phyloP scores from a whole-genome alignment of 192 early-diverging fungal species.

The Backusella mclennaniae region DNA sequence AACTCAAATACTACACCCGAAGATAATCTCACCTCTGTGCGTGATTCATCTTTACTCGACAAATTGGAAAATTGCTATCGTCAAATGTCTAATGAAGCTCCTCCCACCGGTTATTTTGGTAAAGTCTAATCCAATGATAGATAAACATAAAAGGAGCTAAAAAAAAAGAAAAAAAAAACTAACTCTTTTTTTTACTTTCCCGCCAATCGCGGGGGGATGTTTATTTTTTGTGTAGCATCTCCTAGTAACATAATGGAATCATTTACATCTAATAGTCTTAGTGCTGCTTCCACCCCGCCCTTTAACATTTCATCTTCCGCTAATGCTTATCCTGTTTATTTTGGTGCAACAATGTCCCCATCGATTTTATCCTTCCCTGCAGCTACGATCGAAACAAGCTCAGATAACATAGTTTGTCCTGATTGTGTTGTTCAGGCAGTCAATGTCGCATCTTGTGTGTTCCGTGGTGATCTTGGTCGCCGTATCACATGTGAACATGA shows the following conservation, averaged over 20 bases:
- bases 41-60: slow-evolving; percentile 28
- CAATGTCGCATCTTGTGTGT: slow-evolving; percentile 44
- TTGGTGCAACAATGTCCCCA: slow-evolving; percentile 16
- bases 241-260: slow-evolving; percentile 8
- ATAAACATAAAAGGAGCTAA: slow-evolving; percentile 3
- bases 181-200: not conserved
- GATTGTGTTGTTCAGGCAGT: slow-evolving; percentile 50
- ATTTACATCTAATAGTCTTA: not conserved
- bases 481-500: slow-evolving; percentile 44
- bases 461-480: slow-evolving; percentile 42
- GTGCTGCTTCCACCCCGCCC: slow-evolving; percentile 18
- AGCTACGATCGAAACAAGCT: slow-evolving; percentile 21
- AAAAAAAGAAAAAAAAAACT: not conserved
- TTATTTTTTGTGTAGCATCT: not conserved
- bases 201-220: not conserved
- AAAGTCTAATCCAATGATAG: slow-evolving; percentile 4
- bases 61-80: slow-evolving; percentile 23
- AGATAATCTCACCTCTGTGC: slow-evolving; percentile 24
- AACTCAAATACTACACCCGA: slow-evolving; percentile 20
- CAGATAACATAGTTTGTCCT: slow-evolving; percentile 40
- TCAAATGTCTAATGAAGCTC: slow-evolving; percentile 1
- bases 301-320: slow-evolving; percentile 29
- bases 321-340: slow-evolving; percentile 28
- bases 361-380: slow-evolving; percentile 16
- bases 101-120: slow-evolving; percentile 21